phyloP scores from a whole-genome alignment of 768 basidiomycete genomes.

The Xanthoconium purpureum region DNA sequence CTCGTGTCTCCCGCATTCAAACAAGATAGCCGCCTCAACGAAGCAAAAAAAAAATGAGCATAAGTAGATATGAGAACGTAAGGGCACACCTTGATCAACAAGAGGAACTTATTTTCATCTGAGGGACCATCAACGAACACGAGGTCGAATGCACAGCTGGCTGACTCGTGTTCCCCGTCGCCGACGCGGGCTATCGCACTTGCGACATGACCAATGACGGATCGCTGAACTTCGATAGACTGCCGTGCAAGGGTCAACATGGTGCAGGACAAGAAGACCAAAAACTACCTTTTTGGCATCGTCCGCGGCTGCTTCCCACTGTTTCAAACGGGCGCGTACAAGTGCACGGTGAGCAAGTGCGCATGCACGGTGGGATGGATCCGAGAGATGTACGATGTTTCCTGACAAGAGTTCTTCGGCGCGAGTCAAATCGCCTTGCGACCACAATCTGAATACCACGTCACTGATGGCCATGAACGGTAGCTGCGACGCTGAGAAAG shows the following conservation, averaged over 20 bases:
- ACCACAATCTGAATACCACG: not conserved
- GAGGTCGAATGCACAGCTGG: constrained; percentile 1
- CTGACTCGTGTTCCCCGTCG: not conserved
- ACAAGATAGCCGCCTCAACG: not conserved
- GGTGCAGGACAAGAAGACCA: no score
- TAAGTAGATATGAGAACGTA: no score
- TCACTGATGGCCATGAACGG: constrained; percentile 1
- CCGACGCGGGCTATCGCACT: not conserved
- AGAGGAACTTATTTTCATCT: not conserved
- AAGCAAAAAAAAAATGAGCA: not conserved
- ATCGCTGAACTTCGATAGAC: constrained; percentile 11
- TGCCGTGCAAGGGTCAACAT: not conserved
- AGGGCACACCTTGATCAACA: not conserved
- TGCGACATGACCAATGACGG: constrained; percentile 11
- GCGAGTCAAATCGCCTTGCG: not conserved
- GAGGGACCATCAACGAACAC: not conserved
- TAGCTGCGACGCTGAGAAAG: not conserved
- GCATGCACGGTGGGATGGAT: not conserved
- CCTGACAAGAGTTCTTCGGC: not conserved
- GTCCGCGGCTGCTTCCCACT: not conserved
- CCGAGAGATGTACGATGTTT: not conserved
- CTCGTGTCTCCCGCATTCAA: constrained; percentile 5
- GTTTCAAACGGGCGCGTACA: not conserved
- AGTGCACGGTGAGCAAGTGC: constrained; percentile 3
- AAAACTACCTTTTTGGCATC: constrained; percentile 3